Conservation (phyloP, 805 yeast genomes). For the Komagataella mondaviorum region DNA sequence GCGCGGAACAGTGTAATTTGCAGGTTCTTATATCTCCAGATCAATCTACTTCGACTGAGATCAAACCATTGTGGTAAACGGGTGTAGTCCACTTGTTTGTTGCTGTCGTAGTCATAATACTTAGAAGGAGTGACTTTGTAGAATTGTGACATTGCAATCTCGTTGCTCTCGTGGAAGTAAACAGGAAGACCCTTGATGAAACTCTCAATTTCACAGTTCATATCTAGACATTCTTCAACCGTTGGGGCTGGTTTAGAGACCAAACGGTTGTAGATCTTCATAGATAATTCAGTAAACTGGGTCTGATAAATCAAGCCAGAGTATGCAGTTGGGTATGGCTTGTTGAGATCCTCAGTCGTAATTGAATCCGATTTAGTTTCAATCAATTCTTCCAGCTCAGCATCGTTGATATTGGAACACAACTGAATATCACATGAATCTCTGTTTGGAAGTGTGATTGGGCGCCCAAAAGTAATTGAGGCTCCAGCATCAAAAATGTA, state of each 20-base stretch:
- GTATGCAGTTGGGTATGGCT: conserved; percentile 36
- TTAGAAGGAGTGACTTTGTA: conserved; percentile 9
- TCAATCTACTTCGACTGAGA: conserved; percentile 35
- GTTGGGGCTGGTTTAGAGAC: conserved; percentile 34
- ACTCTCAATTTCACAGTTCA: conserved; percentile 27
- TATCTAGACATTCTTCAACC: conserved; percentile 33
- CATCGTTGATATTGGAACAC: conserved; percentile 39
- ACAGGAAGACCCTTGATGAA: conserved; percentile 30
- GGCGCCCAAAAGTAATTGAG: conserved; percentile 53
- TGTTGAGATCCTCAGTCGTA: conserved; percentile 10
- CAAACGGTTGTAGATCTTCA: conserved; percentile 32
- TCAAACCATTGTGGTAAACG: conserved; percentile 36
- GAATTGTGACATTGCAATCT: conserved; percentile 13
- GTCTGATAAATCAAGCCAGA: conserved; percentile 46
- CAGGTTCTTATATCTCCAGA: conserved; percentile 46
- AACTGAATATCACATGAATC: conserved; percentile 33
- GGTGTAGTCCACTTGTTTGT: conserved; percentile 6
- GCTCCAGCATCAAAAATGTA: conserved; percentile 53
- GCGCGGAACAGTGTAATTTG: conserved; percentile 43
- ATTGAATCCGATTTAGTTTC: conserved; percentile 7
- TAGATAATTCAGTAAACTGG: conserved; percentile 31
- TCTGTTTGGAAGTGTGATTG: conserved; percentile 35
- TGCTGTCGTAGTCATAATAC: not conserved
- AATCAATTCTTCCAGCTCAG: conserved; percentile 16
- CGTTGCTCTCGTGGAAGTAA: conserved; percentile 23